Conservation (phyloP, 2,329 filamentous ascomycete genomes). For the Clarireedia paspali region DNA sequence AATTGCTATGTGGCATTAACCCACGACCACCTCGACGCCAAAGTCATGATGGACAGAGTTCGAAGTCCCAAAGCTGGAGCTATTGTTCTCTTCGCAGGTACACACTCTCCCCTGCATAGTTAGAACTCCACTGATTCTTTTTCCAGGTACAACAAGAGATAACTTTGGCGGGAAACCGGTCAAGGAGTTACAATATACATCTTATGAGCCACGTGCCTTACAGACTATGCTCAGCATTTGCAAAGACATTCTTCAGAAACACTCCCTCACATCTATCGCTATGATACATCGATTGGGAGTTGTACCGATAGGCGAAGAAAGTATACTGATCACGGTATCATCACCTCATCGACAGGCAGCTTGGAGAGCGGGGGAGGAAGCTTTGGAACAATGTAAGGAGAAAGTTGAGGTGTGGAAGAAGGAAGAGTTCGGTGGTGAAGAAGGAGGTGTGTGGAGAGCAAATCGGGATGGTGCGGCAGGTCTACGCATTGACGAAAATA, state of each 20-base stretch:
- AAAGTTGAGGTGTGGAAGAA: constrained; percentile 93
- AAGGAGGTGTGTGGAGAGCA: constrained; percentile 74
- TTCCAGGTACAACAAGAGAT: constrained; percentile 66
- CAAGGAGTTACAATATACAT: constrained; percentile 65
- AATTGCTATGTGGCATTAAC: constrained; percentile 64
- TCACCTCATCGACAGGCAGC: constrained; percentile 75
- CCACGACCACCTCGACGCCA: constrained; percentile 48
- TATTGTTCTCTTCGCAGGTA: constrained; percentile 70
- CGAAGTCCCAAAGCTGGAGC: constrained; percentile 67
- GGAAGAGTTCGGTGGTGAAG: constrained; percentile 75
- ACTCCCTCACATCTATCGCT: constrained; percentile 64
- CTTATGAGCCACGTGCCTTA: constrained; percentile 65
- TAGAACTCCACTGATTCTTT: constrained; percentile 13
- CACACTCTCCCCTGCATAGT: constrained; percentile 11
- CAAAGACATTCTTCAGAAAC: constrained; percentile 45
- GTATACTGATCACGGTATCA: constrained; percentile 81
- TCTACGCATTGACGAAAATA: constrained; percentile 13
- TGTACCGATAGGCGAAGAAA: constrained; percentile 88
- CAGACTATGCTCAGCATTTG: constrained; percentile 61
- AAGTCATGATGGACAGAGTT: constrained; percentile 55
- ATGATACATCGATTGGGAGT: constrained; percentile 79
- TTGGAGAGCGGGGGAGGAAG: constrained; percentile 84
- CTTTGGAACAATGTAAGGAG: constrained; percentile 77
- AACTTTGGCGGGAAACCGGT: constrained; percentile 66
- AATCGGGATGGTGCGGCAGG: constrained; percentile 62